These are phyloP conservation scores for Coemansia sp. DNA, from an alignment of 192 early-diverging fungal genomes.

Conservation along the genomic window DNA sequence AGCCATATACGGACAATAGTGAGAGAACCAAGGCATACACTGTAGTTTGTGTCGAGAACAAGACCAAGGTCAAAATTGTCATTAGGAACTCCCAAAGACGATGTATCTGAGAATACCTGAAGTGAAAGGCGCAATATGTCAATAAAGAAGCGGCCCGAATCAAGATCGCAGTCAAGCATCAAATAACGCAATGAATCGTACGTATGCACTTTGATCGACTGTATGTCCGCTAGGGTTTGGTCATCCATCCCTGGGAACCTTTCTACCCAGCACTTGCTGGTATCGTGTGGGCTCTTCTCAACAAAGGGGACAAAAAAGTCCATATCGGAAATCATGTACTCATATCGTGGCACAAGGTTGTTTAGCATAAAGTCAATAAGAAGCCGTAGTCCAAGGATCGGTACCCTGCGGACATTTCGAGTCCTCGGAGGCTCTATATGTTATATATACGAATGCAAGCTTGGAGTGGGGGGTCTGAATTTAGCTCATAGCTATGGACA, in stretches of 20 bases:
- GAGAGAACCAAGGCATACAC: constrained; percentile 29
- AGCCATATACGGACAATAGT: constrained; percentile 44
- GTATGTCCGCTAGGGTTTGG: not conserved
- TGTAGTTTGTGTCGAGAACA: constrained; percentile 23
- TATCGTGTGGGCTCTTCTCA: not conserved
- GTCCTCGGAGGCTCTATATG: constrained; percentile 19
- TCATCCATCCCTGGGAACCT: not conserved
- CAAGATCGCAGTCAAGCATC: constrained; percentile 28
- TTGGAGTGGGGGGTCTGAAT: not conserved
- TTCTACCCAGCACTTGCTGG: not conserved
- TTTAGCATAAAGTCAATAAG: constrained; percentile 31
- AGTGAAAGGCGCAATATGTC: constrained; percentile 36
- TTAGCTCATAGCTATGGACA: too few relatives aligned
- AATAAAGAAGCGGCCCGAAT: constrained; percentile 34
- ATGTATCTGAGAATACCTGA: constrained; percentile 8
- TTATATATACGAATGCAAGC: not conserved
- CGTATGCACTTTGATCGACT: constrained; percentile 1
- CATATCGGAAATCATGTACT: constrained; percentile 23
- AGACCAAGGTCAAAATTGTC: constrained; percentile 11
- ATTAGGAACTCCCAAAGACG: not conserved
- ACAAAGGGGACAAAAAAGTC: constrained; percentile 29
- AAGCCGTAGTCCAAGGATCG: constrained; percentile 28
- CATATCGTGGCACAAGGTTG: constrained; percentile 24
- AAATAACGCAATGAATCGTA: constrained; percentile 28
- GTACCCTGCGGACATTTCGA: constrained; percentile 23